phyloP scores from a whole-genome alignment of 768 basidiomycete species.

The Pisolithus microcarpus region DNA sequence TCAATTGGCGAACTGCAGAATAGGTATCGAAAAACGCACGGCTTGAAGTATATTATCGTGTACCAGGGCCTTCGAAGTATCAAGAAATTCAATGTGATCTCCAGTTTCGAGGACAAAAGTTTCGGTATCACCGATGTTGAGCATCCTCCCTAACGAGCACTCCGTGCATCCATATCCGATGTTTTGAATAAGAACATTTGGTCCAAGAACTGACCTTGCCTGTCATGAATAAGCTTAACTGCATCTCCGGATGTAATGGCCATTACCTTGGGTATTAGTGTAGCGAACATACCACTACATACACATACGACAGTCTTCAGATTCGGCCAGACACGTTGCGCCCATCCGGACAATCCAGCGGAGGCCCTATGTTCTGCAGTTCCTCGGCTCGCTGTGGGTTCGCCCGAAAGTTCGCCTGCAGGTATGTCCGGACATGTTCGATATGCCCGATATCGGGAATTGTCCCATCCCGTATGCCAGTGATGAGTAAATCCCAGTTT shows the following conservation, averaged over 20 bases:
- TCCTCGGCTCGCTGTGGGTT: slow-evolving; percentile 2
- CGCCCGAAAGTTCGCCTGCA: slow-evolving; percentile 9
- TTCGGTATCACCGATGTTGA: slow-evolving; percentile 1
- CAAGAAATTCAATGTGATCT: slow-evolving; percentile 14
- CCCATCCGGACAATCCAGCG: background rate
- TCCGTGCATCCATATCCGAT: slow-evolving; percentile 11
- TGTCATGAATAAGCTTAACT: background rate
- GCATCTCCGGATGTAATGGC: background rate
- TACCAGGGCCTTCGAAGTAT: background rate
- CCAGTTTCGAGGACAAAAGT: slow-evolving; percentile 2
- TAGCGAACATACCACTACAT: slow-evolving; percentile 2
- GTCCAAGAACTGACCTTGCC: background rate
- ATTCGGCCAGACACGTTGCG: slow-evolving; percentile 2
- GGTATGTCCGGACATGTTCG: slow-evolving; percentile 1
- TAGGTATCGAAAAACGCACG: slow-evolving; percentile 3
- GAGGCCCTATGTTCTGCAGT: slow-evolving; percentile 2
- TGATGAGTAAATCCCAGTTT: slow-evolving; percentile 6
- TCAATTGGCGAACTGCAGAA: background rate
- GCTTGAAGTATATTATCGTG: slow-evolving; percentile 9
- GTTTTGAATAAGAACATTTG: background rate
- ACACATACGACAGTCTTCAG: background rate
- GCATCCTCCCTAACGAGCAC: background rate
- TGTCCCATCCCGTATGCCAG: slow-evolving; percentile 5
- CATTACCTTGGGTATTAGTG: slow-evolving; percentile 1
- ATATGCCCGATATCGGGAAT: slow-evolving; percentile 12